Percentiles rank a stretch among this genome's conserved stretches.
Conservation (phyloP, 140 eudicot species). For the Cichorium intybus region DNA sequence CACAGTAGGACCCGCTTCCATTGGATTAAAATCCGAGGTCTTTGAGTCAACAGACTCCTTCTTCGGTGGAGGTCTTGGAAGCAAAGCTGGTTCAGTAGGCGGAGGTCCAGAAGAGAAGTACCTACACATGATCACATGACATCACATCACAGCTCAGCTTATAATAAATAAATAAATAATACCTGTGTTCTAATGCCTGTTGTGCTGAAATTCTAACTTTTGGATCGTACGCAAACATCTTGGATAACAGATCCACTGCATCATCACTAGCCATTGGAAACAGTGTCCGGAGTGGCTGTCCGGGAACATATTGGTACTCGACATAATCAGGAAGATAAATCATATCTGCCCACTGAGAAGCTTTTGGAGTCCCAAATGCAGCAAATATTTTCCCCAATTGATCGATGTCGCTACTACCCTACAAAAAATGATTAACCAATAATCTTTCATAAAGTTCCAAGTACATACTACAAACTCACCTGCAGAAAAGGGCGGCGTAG, state of each 20-base stretch:
- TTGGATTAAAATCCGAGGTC: slow-evolving; percentile 51
- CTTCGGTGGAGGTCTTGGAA: slow-evolving; percentile 88
- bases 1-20: too few relatives aligned
- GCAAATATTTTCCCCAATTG: slow-evolving; percentile 95
- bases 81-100: slow-evolving; percentile 83
- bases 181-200: slow-evolving; percentile 96
- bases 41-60: slow-evolving; percentile 51
- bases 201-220: slow-evolving; percentile 90
- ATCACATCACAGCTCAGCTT: too few relatives aligned
- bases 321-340: slow-evolving; percentile 88
- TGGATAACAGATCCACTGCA: slow-evolving; percentile 78
- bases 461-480: slow-evolving; percentile 34
- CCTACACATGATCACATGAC: slow-evolving; percentile 38
- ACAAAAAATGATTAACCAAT: background rate
- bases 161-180: too few relatives aligned
- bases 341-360: slow-evolving; percentile 93
- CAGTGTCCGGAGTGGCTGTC: slow-evolving; percentile 70
- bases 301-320: slow-evolving; percentile 85
- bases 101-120: slow-evolving; percentile 84
- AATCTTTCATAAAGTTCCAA: too few relatives aligned
- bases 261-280: slow-evolving; percentile 97
- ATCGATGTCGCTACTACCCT: slow-evolving; percentile 97
- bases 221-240: slow-evolving; percentile 92
- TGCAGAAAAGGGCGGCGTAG: slow-evolving; percentile 89
- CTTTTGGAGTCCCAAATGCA: slow-evolving; percentile 95